These are phyloP conservation scores for Fusarium scirpi DNA, from an alignment of 2,329 filamentous ascomycete genomes.

Conservation along the genomic window DNA sequence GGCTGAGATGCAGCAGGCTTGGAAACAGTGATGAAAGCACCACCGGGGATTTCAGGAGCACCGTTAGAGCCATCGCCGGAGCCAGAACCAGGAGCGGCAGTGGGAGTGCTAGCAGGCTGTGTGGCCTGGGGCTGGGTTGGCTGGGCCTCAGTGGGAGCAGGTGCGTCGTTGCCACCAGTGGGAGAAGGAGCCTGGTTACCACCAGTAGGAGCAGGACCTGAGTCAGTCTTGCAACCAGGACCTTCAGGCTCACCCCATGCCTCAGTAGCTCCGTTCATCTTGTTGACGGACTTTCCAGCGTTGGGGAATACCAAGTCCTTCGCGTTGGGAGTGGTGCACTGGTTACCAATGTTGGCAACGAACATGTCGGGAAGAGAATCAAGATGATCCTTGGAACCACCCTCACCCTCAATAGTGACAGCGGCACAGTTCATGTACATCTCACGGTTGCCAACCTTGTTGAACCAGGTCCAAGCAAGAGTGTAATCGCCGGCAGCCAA, in stretches of 20 bases:
- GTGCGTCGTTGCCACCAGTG: too few species aligned
- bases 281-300: constrained; percentile 68
- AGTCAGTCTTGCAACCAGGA: too few species aligned
- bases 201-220: too few species aligned
- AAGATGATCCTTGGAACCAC: constrained; percentile 65
- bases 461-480: constrained; percentile 95
- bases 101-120: too few species aligned
- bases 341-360: constrained; percentile 72
- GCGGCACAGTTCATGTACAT: constrained; percentile 98
- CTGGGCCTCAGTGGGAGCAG: too few species aligned
- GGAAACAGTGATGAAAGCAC: constrained; percentile 56
- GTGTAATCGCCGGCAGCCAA: constrained; percentile 82
- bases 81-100: background rate
- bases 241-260: too few species aligned
- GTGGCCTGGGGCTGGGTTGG: too few species aligned
- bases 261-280: too few species aligned
- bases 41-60: constrained; percentile 47
- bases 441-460: constrained; percentile 91
- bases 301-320: too few species aligned
- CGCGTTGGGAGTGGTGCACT: too few species aligned
- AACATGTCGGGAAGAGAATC: constrained; percentile 77
- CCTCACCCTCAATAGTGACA: constrained; percentile 70
- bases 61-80: background rate
- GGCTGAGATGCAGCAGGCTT: constrained; percentile 6
- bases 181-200: too few species aligned